Percentiles rank a stretch among this genome's conserved stretches.
Evolutionary conservation across 176 grass and related monocot species (phyloP).

Genomic region (Hyparrhenia diplandra): DNA sequence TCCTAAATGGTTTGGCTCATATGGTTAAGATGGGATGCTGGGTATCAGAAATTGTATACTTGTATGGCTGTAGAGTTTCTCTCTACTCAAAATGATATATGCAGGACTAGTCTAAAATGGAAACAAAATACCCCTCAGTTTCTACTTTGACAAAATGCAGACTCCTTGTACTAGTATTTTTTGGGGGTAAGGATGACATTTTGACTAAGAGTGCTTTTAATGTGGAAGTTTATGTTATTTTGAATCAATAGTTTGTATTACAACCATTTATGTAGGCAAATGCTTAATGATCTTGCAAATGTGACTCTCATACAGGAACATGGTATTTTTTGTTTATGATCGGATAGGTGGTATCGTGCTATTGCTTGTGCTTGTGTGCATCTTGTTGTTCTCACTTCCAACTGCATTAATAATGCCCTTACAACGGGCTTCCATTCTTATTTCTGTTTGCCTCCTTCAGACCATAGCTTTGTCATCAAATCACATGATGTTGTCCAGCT

Average conservation of each 20-base stretch:
- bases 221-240: not conserved
- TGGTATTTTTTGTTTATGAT: not conserved
- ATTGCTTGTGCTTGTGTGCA: not conserved
- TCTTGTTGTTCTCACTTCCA: not conserved
- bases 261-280: not conserved
- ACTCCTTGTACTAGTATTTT: not conserved
- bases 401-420: not conserved
- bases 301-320: not conserved
- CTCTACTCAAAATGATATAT: not conserved
- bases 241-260: not conserved
- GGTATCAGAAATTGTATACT: not conserved
- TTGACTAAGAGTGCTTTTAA: not conserved
- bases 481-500: not conserved
- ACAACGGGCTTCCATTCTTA: not conserved
- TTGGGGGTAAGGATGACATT: not conserved
- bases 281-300: not conserved
- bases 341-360: not conserved
- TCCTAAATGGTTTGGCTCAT: not conserved
- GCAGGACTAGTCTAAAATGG: not conserved
- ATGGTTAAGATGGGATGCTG: not conserved
- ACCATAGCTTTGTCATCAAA: not conserved
- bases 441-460: not conserved
- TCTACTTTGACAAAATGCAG: not conserved
- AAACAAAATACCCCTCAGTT: not conserved
- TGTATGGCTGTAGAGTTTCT: not conserved